Percentiles rank a stretch among this genome's conserved stretches.
phyloP scores from a whole-genome alignment of 352 stramenopile species.

The Phytopythium litorale region DNA sequence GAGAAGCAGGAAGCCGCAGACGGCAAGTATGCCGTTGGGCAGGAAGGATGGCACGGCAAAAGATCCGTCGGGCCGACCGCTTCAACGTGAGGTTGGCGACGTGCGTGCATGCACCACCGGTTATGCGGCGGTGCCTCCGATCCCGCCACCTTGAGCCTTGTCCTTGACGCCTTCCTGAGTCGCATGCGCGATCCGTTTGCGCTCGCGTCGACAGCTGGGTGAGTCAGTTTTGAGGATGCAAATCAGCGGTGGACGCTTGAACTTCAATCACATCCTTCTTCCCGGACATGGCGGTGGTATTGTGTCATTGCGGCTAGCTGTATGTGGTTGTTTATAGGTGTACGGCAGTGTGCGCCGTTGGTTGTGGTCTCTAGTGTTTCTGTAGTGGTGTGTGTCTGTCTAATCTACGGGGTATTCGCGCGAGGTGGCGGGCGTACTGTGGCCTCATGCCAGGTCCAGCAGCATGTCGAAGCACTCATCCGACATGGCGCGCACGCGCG shows the following conservation, averaged over 20 bases:
- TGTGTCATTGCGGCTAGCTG: background rate
- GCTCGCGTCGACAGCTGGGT: background rate
- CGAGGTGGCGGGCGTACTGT: background rate
- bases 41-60: background rate
- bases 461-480: slow-evolving; percentile 82
- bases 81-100: background rate
- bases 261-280: background rate
- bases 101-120: too few species aligned
- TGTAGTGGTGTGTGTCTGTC: background rate
- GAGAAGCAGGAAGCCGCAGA: background rate
- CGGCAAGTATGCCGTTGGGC: background rate
- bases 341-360: slow-evolving; percentile 2
- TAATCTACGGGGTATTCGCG: slow-evolving; percentile 11
- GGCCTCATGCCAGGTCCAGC: slow-evolving; percentile 12
- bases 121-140: background rate
- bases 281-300: background rate
- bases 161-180: background rate
- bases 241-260: background rate
- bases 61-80: background rate
- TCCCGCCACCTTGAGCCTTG: too few species aligned
- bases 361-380: background rate
- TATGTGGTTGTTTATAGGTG: slow-evolving; percentile 1
- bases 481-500: slow-evolving; percentile 68
- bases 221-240: background rate
- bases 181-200: background rate